Base-by-base conservation (phyloP, 2,329 filamentous ascomycete genomes). In the Ophiostoma quercus region DNA sequence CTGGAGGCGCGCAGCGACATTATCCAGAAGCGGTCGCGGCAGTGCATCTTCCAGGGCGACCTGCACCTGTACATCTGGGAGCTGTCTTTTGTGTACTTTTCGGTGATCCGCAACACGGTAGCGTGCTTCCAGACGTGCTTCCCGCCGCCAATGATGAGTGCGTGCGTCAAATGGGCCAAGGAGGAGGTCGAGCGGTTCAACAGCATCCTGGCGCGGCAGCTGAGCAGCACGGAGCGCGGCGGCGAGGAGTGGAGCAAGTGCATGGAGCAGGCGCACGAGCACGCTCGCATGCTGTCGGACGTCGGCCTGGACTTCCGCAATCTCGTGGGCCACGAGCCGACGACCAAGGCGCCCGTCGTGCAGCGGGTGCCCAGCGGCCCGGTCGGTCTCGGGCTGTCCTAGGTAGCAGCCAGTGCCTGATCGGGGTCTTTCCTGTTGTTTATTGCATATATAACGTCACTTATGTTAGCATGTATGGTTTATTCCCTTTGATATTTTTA, bases 81-180 rank as follows among this genome's bases (percentile, higher is more conserved):
- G 77, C 84, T 98, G 66, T 95, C 94, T 1, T 97, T 93, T 79
- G 93, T 97, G 70, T 97, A 97, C 79, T 99, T 99, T 80, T 93
- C 89, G 69, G 86, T 97, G 73, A 94, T 99, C 77, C 89, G 92
- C 75, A 97, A 98, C 79, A 98, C 95, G 0, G 91, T 98, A 71
- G 86, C 87, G 76, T 94, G 92, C 76, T 97, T 95, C 79, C 92
- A 96, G 77, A 82, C 84, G 68, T 96, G 92, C 78, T 98, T 98
- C 77, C 90, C 93, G 12, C 85, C 92, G 34, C 84, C 88, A 16
- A 92, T 95, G 82, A 96, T 95, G 85, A 96, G 92, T 76, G 93
- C 94, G 0, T 96, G 93, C 75, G 94, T 99, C 75, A 96, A 94
- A 77, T 99, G 95, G 95, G 94, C 93, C n/a, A 98, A 97, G 79